Base-by-base conservation (phyloP, 768 basidiomycete genomes). In the Guyanaporus albipodus region DNA sequence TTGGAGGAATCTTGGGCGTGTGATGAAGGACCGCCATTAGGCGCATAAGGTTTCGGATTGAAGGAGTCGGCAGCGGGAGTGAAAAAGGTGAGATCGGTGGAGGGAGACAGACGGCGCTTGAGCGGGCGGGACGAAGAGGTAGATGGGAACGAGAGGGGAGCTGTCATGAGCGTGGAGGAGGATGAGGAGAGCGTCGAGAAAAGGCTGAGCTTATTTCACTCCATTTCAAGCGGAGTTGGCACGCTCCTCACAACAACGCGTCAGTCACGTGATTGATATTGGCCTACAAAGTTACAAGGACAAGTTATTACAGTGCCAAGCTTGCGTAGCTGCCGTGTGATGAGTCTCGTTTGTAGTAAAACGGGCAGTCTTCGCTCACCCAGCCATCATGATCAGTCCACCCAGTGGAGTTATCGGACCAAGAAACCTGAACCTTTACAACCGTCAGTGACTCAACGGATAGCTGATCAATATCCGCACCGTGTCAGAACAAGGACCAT, bases 321-420 rank as follows among this genome's bases (percentile, higher is more conserved):
- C 77, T 70, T 32, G 80, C 48, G 55, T 83, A 84, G 50, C 82
- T 82, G 51, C 50, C 23, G 11, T 22, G 4, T 11, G 23, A 27
- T 58, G 40, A 52, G 53, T 40, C 36, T 47, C 28, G 42, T 31
- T 23, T 38, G 2, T 22, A 37, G 26, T 15, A 33, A 41, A 11
- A 42, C n/a, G 21, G 40, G 8, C 35, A 27, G 27, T 40, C 38
- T 28, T 29, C 21, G 50, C 80, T 68, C 57, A 85, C 83, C 85
- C 85, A 26, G 78, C 77, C 55, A 85, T 83, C 79, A 83, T 80
- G 1, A 78, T 41, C 17, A 74, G 45, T 4, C 79, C 86, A 2
- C 84, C 85, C 8, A 87, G 54, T 0, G 86, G 85, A 23, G 85
- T 87, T 40, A 83, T 66, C 8, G 82, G 83, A 0, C 83, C 85